Percentiles rank a stretch among this genome's conserved stretches.
phyloP scores from a whole-genome alignment of 2,329 filamentous ascomycete species.

The Endocalyx cinctus region DNA sequence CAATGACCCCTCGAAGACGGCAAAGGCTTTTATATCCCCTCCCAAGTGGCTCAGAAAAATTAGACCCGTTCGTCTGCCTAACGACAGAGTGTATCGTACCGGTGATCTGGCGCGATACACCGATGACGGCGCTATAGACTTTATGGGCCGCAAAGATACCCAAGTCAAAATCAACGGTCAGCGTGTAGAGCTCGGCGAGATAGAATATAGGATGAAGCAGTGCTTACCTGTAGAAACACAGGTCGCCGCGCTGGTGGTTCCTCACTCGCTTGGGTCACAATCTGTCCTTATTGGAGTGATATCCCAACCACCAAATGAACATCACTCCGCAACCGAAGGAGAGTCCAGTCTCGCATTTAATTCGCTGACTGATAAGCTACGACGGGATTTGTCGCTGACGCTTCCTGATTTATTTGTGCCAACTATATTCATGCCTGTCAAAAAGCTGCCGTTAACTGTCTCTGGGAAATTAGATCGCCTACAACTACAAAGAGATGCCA shows the following conservation, averaged over 20 bases:
- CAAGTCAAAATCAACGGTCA: constrained; percentile 52
- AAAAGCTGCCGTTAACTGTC: constrained; percentile 19
- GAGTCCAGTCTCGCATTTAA: no score
- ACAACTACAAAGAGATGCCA: no score
- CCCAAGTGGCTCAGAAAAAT: constrained; percentile 6
- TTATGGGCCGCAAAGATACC: constrained; percentile 44
- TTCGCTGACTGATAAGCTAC: constrained; percentile 19
- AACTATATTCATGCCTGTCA: constrained; percentile 22
- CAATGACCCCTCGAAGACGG: constrained; percentile 8
- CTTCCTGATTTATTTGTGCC: constrained; percentile 33
- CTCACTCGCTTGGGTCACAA: no score
- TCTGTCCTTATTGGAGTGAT: no score
- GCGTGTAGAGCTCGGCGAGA: constrained; percentile 36
- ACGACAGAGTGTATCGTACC: constrained; percentile 31
- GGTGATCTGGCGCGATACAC: constrained; percentile 34
- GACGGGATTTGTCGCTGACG: constrained; percentile 27
- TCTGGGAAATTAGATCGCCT: constrained; percentile 30
- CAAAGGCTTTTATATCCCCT: constrained; percentile 5
- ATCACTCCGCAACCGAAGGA: no score
- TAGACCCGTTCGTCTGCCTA: not conserved
- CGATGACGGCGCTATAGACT: constrained; percentile 28
- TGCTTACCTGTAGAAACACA: no score
- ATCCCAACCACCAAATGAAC: constrained; percentile 13
- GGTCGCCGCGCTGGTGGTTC: constrained; percentile 3
- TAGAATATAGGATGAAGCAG: constrained; percentile 7